These are phyloP conservation scores for Talaromyces proteolyticus DNA, from an alignment of 495 filamentous ascomycete species.

Conservation along the genomic window DNA sequence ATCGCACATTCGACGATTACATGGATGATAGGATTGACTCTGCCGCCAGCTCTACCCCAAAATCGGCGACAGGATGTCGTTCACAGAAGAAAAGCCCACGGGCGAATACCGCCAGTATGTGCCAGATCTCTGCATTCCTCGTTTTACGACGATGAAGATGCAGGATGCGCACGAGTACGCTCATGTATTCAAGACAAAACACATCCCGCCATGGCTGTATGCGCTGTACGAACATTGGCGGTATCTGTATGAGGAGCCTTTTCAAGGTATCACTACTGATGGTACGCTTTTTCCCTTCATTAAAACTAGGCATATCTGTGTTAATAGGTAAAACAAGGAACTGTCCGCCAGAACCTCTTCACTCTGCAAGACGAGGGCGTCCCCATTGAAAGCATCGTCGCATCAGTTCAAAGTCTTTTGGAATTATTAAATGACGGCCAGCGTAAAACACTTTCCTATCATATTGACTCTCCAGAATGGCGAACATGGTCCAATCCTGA, in stretches of 20 bases:
- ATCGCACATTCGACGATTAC: too few species aligned
- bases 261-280: slow-evolving; percentile 64
- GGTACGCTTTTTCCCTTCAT: too few species aligned
- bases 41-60: too few species aligned
- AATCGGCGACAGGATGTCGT: neutral
- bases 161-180: slow-evolving; percentile 63
- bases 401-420: slow-evolving; percentile 37
- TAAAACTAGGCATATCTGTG: too few species aligned
- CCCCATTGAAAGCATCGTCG: slow-evolving; percentile 49
- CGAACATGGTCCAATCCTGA: slow-evolving; percentile 74
- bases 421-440: slow-evolving; percentile 40
- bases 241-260: slow-evolving; percentile 60
- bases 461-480: slow-evolving; percentile 67
- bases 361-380: slow-evolving; percentile 54
- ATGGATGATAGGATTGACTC: too few species aligned
- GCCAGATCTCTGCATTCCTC: slow-evolving; percentile 52
- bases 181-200: slow-evolving; percentile 49
- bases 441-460: slow-evolving; percentile 39
- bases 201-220: slow-evolving; percentile 62
- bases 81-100: slow-evolving; percentile 18
- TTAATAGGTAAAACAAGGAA: too few species aligned
- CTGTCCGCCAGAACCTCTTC: slow-evolving; percentile 51
- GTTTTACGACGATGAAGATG: slow-evolving; percentile 56
- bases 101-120: slow-evolving; percentile 52
- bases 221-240: slow-evolving; percentile 61